These are phyloP conservation scores for Neodidymelliopsis sp. DNA, from an alignment of 2,329 filamentous ascomycete genomes.

Conservation along the genomic window DNA sequence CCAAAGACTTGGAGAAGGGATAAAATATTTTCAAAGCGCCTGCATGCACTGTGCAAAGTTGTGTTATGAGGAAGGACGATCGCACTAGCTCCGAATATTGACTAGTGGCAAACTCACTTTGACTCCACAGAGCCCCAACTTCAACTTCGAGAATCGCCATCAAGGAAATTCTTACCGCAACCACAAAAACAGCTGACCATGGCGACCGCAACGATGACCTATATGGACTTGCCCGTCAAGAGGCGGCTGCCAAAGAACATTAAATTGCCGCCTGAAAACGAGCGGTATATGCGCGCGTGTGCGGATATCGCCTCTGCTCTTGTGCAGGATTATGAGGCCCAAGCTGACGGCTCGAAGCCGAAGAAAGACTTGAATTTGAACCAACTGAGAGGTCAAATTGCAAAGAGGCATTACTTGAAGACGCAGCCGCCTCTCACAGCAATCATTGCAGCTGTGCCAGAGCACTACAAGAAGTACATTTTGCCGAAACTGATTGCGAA, in stretches of 20 bases:
- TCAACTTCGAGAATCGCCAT: conserved; percentile 32
- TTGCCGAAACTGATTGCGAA: conserved; percentile 95
- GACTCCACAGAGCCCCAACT: conserved; percentile 37
- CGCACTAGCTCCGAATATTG: conserved; percentile 1
- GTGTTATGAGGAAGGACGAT: neutral
- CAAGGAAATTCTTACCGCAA: conserved; percentile 19
- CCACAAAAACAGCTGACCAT: conserved; percentile 52
- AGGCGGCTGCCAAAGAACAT: conserved; percentile 70
- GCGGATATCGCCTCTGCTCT: conserved; percentile 93
- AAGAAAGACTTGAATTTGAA: conserved; percentile 94
- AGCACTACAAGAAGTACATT: conserved; percentile 99
- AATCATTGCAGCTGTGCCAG: conserved; percentile 97
- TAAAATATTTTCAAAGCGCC: no score
- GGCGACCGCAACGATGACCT: conserved; percentile 65
- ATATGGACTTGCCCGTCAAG: conserved; percentile 58
- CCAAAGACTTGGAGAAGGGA: no score
- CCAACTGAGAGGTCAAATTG: conserved; percentile 80
- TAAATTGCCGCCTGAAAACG: conserved; percentile 88
- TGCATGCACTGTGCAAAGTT: neutral
- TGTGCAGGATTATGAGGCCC: conserved; percentile 91
- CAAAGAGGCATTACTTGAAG: conserved; percentile 90
- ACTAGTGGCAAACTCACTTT: conserved; percentile 1
- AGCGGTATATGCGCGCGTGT: conserved; percentile 91
- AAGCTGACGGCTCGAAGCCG: conserved; percentile 74
- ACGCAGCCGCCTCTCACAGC: conserved; percentile 91